phyloP scores from a whole-genome alignment of 176 grass and related monocot genomes.

The Ananas comosus region DNA sequence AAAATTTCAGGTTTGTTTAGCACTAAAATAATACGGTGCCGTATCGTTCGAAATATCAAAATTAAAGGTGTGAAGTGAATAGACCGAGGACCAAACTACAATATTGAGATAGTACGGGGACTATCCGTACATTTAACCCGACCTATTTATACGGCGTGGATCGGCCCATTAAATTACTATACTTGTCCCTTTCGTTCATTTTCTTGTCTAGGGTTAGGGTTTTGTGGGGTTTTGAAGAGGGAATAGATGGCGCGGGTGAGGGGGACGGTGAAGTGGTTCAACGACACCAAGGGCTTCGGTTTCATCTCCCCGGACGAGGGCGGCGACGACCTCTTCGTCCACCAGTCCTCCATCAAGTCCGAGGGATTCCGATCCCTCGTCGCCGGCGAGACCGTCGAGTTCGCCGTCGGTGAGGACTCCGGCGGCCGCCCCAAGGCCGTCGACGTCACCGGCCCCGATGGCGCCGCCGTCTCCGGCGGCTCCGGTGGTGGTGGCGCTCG shows the following conservation, averaged over 20 bases:
- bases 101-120: too few relatives aligned
- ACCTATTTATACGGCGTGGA: too few relatives aligned
- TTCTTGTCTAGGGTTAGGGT: neutral
- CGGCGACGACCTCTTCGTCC: slow-evolving; percentile 3
- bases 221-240: neutral
- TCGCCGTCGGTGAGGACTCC: neutral
- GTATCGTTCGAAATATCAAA: too few relatives aligned
- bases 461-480: neutral
- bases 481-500: neutral
- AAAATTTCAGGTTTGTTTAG: too few relatives aligned
- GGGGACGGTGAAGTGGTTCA: slow-evolving; percentile 1
- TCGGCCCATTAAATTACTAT: too few relatives aligned
- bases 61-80: too few relatives aligned
- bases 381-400: neutral
- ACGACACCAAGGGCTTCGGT: neutral
- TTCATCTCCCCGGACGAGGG: neutral
- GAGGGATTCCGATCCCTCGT: neutral
- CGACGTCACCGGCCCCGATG: neutral
- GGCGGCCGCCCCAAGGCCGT: neutral
- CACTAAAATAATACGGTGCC: too few relatives aligned
- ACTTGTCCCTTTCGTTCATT: too few relatives aligned
- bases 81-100: too few relatives aligned
- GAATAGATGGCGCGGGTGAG: neutral
- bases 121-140: too few relatives aligned
- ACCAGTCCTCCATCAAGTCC: slow-evolving; percentile 3